Conservation (phyloP, 2,329 filamentous ascomycete genomes). For the Pseudocercospora macadamiae region DNA sequence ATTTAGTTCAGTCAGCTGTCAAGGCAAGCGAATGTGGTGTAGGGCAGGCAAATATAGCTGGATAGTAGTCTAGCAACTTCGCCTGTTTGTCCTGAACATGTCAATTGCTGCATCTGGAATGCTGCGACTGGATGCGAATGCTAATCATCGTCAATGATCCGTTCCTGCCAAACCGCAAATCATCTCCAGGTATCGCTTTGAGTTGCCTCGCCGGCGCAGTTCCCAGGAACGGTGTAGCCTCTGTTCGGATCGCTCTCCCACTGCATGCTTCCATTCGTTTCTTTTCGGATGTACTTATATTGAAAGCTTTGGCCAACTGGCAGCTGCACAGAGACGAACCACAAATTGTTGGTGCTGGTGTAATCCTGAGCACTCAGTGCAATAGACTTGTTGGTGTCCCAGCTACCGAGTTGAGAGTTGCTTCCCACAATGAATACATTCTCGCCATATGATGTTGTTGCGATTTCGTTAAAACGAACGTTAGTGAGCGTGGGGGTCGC, state of each 20-base stretch:
- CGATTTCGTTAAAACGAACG: slow-evolving; percentile 43
- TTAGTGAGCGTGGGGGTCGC: slow-evolving; percentile 38
- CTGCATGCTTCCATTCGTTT: slow-evolving; percentile 54
- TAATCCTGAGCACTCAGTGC: slow-evolving; percentile 63
- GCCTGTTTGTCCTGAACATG: too few relatives aligned
- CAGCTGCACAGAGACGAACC: slow-evolving; percentile 58
- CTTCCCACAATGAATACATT: slow-evolving; percentile 68
- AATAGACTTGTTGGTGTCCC: slow-evolving; percentile 59
- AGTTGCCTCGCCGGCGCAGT: slow-evolving; percentile 25
- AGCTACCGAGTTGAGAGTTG: slow-evolving; percentile 60
- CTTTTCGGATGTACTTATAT: slow-evolving; percentile 71
- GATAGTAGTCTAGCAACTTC: not conserved
- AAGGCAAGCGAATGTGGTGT: not conserved
- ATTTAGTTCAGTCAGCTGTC: not conserved
- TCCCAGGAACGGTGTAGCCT: slow-evolving; percentile 23
- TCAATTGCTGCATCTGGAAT: too few relatives aligned
- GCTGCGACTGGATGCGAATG: too few relatives aligned
- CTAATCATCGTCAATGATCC: too few relatives aligned
- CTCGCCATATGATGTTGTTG: slow-evolving; percentile 61
- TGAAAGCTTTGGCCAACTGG: slow-evolving; percentile 58
- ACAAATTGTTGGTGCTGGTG: slow-evolving; percentile 60
- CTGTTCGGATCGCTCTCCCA: slow-evolving; percentile 57
- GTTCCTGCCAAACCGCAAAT: slow-evolving; percentile 15
- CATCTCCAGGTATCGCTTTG: slow-evolving; percentile 32
- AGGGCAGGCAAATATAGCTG: not conserved